Percentiles rank a stretch among this genome's conserved stretches.
Conservation (phyloP, 495 filamentous ascomycete genomes). For the Penicillium pulvis region DNA sequence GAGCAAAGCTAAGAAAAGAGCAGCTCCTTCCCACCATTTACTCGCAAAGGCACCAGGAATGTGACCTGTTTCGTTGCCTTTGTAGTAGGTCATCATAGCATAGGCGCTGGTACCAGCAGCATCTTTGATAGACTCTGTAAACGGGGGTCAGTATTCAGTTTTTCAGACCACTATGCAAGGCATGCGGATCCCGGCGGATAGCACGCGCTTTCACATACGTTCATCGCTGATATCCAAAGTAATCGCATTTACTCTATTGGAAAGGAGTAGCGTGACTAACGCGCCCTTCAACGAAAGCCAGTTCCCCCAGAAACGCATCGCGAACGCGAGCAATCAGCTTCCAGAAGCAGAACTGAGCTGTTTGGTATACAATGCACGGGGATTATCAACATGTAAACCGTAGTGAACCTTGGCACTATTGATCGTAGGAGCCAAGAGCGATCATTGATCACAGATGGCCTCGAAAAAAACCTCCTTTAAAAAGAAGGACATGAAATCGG, state of each 20-base stretch:
- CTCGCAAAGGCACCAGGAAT: constrained; percentile 57
- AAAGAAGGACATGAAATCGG: background rate
- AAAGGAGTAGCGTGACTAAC: constrained; percentile 3
- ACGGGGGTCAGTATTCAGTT: background rate
- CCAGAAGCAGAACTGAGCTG: background rate
- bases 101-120: constrained; percentile 59
- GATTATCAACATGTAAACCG: background rate
- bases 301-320: background rate
- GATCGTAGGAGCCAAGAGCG: background rate
- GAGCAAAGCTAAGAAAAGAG: constrained; percentile 53
- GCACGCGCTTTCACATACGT: background rate
- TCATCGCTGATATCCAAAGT: constrained; percentile 4
- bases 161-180: background rate
- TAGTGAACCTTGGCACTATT: background rate
- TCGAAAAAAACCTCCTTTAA: background rate
- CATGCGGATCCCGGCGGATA: background rate
- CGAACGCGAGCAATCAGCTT: background rate
- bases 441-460: background rate
- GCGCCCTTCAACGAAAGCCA: constrained; percentile 5
- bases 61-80: constrained; percentile 61
- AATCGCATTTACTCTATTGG: background rate
- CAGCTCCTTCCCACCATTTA: constrained; percentile 78
- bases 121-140: constrained; percentile 63
- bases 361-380: background rate
- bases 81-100: constrained; percentile 70